Evolutionary conservation across 169 alveolate species (phyloP), one percentile per base, ranked within the genome.

Genomic region (Eimeria brunetti): DNA sequence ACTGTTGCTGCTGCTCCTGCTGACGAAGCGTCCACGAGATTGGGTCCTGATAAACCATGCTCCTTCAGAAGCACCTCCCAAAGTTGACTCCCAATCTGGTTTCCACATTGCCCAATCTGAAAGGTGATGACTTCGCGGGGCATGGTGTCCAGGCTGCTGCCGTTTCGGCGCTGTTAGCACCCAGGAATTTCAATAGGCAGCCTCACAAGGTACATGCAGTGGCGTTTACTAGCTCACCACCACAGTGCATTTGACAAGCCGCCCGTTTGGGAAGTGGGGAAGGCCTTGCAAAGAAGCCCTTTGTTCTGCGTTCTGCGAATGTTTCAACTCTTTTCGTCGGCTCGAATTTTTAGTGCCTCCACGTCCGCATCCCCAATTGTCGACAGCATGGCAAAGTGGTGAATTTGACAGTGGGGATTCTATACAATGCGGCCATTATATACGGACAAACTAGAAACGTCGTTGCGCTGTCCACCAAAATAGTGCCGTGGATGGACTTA

Each of bases 31-130:
- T 20, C 4, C 16, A 51, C 30, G 38, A 56, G 36, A 16, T 53
- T 53, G 12, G 89, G 36, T 24, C 67, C 51, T 14, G 78, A 84
- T 64, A 99, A 98, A 64, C 99, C 99, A 94, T 99, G 99, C 97
- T 99, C 99, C 73, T 97, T 98, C 91, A 99, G 98, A 46, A 99
- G 97, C 94, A 98, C 98, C 95, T 99, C 99, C 99, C 99, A 99
- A 97, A 99, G 99, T 89, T 99, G 99, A 95, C 98, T 98, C 27
- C 99, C 99, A 49, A 99, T 98, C 97, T 99, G 99, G 96, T 99
- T 99, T 73, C 99, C 99, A 95, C 99, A 99, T 97, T 99, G 99
- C 58, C 99, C 99, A 58, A 99, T 99, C 97, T 99, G 99, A 44
- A 99, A 96, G 46, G 99, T 99, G 93, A 99, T 98, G 51, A 99